phyloP scores from a whole-genome alignment of 768 basidiomycete species.

The Chiua virens region DNA sequence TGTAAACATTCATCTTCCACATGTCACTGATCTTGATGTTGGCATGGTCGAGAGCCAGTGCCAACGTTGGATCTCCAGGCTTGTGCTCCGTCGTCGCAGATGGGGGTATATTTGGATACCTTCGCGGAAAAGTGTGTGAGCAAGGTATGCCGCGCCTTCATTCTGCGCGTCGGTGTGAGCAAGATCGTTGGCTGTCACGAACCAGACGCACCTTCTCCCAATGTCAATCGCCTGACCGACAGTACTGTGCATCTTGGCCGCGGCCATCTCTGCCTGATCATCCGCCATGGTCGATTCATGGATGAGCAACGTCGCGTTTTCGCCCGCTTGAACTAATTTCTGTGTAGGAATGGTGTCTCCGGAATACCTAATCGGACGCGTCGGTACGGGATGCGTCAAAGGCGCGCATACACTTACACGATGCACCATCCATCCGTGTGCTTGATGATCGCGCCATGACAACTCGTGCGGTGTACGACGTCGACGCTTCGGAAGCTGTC shows the following conservation, averaged over 20 bases:
- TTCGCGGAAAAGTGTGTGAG: conserved; percentile 94
- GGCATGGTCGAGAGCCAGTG: conserved; percentile 80
- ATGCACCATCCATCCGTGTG: conserved; percentile 58
- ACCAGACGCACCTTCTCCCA: conserved; percentile 56
- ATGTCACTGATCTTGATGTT: conserved; percentile 72
- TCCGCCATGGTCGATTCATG: conserved; percentile 95
- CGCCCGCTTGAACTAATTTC: conserved; percentile 62
- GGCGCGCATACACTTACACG: conserved; percentile 28
- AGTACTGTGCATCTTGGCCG: conserved; percentile 83
- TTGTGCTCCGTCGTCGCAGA: conserved; percentile 26
- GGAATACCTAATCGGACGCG: conserved; percentile 63
- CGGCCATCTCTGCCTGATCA: conserved; percentile 72
- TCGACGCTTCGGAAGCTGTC: conserved; percentile 63
- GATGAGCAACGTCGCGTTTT: conserved; percentile 75
- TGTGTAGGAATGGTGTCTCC: conserved; percentile 85
- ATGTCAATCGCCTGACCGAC: conserved; percentile 84
- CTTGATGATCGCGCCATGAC: conserved; percentile 69
- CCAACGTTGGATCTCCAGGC: conserved; percentile 49
- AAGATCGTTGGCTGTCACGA: neutral
- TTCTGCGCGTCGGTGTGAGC: conserved; percentile 44
- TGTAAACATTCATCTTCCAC: conserved; percentile 83
- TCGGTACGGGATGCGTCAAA: neutral
- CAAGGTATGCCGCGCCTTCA: conserved; percentile 83
- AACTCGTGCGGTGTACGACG: conserved; percentile 70
- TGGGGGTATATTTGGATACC: conserved; percentile 84